A percentile compares a stretch with the other conserved stretches of the same genome.
These are phyloP conservation scores for Fusarium tupiense DNA, from an alignment of 2,329 filamentous ascomycete genomes.

Conservation along the genomic window DNA sequence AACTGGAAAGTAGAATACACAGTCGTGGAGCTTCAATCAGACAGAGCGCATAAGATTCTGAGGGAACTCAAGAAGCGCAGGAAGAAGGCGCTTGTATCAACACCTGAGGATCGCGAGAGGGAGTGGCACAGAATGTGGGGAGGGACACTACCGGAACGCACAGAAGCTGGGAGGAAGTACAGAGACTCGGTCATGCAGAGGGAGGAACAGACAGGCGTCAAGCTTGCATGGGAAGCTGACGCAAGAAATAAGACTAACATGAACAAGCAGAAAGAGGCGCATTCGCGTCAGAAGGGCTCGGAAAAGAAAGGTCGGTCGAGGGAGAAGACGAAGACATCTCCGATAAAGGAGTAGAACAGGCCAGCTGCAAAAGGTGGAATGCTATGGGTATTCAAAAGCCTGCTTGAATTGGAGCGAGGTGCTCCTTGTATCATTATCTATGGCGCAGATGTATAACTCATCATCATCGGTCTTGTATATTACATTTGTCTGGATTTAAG, in stretches of 20 bases:
- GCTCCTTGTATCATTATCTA: conserved; percentile 26
- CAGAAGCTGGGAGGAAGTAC: conserved; percentile 65
- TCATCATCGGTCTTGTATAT: conserved; percentile 14
- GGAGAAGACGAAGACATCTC: background rate
- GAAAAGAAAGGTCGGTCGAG: background rate
- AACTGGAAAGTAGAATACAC: conserved; percentile 82
- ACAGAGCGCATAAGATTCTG: conserved; percentile 64
- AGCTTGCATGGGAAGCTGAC: conserved; percentile 55
- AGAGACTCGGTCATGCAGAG: conserved; percentile 64
- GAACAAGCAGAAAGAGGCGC: background rate
- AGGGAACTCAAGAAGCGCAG: conserved; percentile 65
- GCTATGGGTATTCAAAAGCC: background rate
- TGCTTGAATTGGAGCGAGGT: conserved; percentile 1
- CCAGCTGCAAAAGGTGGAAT: background rate
- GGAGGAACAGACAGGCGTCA: conserved; percentile 58
- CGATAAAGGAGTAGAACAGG: background rate
- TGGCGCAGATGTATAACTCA: conserved; percentile 1
- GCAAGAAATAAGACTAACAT: background rate
- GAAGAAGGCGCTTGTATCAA: conserved; percentile 53
- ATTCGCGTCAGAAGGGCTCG: background rate
- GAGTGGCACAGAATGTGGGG: conserved; percentile 60
- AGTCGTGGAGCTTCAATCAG: conserved; percentile 67
- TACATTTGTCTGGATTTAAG: background rate
- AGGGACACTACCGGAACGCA: conserved; percentile 54
- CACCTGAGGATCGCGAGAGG: conserved; percentile 53